Percentiles rank a stretch among this genome's conserved stretches.
Conservation (phyloP, 257 asterid species). For the Cynanchum wilfordii region DNA sequence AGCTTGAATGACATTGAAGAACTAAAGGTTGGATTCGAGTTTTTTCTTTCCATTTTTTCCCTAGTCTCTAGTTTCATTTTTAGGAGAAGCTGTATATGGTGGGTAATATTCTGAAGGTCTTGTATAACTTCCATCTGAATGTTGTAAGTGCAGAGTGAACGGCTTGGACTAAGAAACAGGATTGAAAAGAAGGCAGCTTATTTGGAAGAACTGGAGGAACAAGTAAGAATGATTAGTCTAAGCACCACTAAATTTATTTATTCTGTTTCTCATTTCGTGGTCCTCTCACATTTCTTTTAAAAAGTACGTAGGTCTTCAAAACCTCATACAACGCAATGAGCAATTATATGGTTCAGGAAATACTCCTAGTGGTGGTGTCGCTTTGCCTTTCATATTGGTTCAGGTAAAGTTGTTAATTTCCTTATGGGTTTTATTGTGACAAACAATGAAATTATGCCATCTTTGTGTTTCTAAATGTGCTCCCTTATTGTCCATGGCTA, state of each 20-base stretch:
- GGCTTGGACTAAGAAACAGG: slow-evolving; percentile 63
- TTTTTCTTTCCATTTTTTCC: neutral
- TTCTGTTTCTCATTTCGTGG: neutral
- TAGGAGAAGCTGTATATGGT: neutral
- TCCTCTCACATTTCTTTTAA: slow-evolving; percentile 6
- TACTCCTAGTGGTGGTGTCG: slow-evolving; percentile 94
- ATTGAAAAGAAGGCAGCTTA: slow-evolving; percentile 89
- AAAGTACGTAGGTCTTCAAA: slow-evolving; percentile 79
- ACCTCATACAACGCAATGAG: slow-evolving; percentile 76
- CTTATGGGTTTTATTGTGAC: neutral
- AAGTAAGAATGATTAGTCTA: slow-evolving; percentile 38
- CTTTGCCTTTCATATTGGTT: slow-evolving; percentile 92
- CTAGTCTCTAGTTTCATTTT: neutral
- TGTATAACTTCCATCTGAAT: neutral
- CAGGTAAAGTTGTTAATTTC: slow-evolving; percentile 49
- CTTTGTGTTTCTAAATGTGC: neutral
- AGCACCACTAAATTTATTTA: neutral
- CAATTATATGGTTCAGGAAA: slow-evolving; percentile 78
- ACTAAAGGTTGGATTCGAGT: slow-evolving; percentile 44
- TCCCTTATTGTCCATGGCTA: neutral
- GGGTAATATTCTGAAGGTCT: neutral
- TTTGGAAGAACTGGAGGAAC: slow-evolving; percentile 89
- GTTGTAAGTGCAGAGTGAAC: slow-evolving; percentile 58
- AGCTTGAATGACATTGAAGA: slow-evolving; percentile 83
- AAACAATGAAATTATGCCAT: neutral